phyloP scores from a whole-genome alignment of 495 filamentous ascomycete genomes.

The Cudoniella acicularis region DNA sequence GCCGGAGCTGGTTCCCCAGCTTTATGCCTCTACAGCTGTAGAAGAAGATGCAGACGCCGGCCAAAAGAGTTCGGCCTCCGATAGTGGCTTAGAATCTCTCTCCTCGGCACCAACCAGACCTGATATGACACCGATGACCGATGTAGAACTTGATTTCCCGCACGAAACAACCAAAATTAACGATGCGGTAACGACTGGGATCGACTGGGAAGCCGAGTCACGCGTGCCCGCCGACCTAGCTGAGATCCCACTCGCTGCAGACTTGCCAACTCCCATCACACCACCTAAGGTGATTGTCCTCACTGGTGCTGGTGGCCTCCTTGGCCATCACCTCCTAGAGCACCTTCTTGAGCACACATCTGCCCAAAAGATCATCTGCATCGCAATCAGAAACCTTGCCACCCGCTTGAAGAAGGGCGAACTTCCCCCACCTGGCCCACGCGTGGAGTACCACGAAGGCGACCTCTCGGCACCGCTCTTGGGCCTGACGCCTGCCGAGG shows the following conservation, averaged over 20 bases:
- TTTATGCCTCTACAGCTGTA: not conserved
- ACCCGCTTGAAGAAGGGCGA: not conserved
- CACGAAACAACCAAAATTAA: no score
- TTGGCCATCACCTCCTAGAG: slow-evolving; percentile 15
- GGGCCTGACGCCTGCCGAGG: not conserved
- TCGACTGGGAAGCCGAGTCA: not conserved
- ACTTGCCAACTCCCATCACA: not conserved
- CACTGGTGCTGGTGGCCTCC: slow-evolving; percentile 30
- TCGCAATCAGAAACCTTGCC: not conserved
- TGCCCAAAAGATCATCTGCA: not conserved
- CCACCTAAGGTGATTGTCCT: slow-evolving; percentile 13
- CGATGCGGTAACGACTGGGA: not conserved
- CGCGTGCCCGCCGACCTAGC: not conserved
- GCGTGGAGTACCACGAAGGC: not conserved
- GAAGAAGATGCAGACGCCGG: no score
- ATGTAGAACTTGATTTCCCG: no score
- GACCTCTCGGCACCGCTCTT: not conserved
- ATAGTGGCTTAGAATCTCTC: not conserved
- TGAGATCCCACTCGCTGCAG: not conserved
- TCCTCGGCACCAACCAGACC: not conserved
- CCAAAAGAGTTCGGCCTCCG: not conserved
- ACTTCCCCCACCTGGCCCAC: slow-evolving; percentile 6
- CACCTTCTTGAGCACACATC: not conserved
- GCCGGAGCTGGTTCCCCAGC: not conserved
- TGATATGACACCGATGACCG: no score